These are phyloP conservation scores for Ogataea methylovora DNA, from an alignment of 805 yeast genomes.

Conservation along the genomic window DNA sequence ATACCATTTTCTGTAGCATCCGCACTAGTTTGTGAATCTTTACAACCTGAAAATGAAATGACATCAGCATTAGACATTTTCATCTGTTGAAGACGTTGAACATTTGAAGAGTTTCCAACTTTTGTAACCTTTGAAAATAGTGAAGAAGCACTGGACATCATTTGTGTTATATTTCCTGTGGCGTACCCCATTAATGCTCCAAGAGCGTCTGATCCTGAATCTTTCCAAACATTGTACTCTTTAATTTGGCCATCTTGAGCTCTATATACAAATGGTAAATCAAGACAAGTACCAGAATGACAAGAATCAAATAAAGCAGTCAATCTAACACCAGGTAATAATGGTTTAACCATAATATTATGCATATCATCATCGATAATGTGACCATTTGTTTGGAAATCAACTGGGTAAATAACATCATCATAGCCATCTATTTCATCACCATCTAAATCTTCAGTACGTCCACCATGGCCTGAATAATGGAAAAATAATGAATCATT, in stretches of 20 bases:
- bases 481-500: constrained; percentile 78
- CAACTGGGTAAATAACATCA: constrained; percentile 30
- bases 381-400: constrained; percentile 55
- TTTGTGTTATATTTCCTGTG: constrained; percentile 41
- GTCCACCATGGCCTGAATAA: constrained; percentile 85
- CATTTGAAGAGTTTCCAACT: constrained; percentile 19
- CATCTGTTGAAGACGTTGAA: constrained; percentile 39
- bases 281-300: constrained; percentile 79
- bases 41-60: constrained; percentile 71
- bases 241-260: constrained; percentile 79
- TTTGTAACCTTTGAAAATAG: constrained; percentile 27
- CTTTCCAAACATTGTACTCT: constrained; percentile 73
- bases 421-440: constrained; percentile 29
- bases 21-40: constrained; percentile 78
- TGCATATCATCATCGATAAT: constrained; percentile 73
- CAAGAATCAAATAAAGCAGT: constrained; percentile 82
- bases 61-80: constrained; percentile 75
- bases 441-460: constrained; percentile 46
- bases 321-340: constrained; percentile 66
- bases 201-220: constrained; percentile 62
- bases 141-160: constrained; percentile 32
- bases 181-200: constrained; percentile 53
- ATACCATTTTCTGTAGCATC: constrained; percentile 68
- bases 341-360: constrained; percentile 57
- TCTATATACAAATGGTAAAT: constrained; percentile 65